phyloP scores from a whole-genome alignment of 805 yeast genomes.

The Candida hungchunana region DNA sequence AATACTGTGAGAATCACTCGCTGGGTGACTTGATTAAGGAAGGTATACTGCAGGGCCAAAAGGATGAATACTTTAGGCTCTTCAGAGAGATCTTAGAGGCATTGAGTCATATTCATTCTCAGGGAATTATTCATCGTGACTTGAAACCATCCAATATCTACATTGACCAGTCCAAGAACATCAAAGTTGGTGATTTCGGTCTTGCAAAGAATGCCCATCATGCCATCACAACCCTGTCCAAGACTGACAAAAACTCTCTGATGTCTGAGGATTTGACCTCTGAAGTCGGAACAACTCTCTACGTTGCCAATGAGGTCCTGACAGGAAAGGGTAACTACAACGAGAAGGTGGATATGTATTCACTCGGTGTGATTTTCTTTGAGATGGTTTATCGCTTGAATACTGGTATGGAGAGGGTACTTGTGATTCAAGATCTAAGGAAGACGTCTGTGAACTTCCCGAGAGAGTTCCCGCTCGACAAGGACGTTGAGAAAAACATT shows the following conservation, averaged over 20 bases:
- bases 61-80: constrained; percentile 86
- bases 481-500: constrained; percentile 60
- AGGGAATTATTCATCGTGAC: constrained; percentile 93
- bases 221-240: constrained; percentile 28
- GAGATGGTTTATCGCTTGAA: constrained; percentile 84
- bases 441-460: constrained; percentile 64
- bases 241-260: constrained; percentile 21
- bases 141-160: constrained; percentile 94
- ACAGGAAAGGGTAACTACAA: constrained; percentile 72
- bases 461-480: constrained; percentile 49
- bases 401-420: constrained; percentile 94
- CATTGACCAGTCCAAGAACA: constrained; percentile 82
- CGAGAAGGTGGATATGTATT: constrained; percentile 93
- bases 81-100: constrained; percentile 88
- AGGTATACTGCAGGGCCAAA: constrained; percentile 63
- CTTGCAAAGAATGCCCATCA: constrained; percentile 84
- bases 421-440: constrained; percentile 64
- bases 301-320: constrained; percentile 86
- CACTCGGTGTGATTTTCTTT: constrained; percentile 90
- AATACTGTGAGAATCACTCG: constrained; percentile 94
- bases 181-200: constrained; percentile 96
- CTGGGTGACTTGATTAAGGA: constrained; percentile 72
- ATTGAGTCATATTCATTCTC: constrained; percentile 82
- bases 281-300: constrained; percentile 89
- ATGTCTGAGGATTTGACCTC: constrained; percentile 75